Evolutionary conservation across 2,329 filamentous ascomycete species (phyloP), one percentile per base, ranked within the genome.

Genomic region (Trichoderma harzianum): DNA sequence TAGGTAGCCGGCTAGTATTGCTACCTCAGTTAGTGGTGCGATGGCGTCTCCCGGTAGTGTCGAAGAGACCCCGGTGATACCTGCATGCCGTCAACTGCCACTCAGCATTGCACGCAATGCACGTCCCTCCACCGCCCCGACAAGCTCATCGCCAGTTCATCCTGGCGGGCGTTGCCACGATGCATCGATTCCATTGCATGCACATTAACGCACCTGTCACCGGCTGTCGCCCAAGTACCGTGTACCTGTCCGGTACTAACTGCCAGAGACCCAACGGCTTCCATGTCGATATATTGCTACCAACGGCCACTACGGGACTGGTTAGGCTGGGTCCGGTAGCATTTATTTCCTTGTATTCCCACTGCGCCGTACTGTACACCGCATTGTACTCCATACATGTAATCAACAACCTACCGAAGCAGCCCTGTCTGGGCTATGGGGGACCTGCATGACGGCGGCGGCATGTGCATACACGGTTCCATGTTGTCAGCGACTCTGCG

Each of bases 381-480:
- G 47, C 39, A 43, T n/a, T 43, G 39, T 43, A 43, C 39, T 43
- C 39, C 39, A 36, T 53, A 53, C 21, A 53, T 53, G 47, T 24
- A 53, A 24, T 53, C 57, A 34, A 34, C 32, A 67, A 18, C 58
- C 51, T 26, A 58, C 61, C 57, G n/a, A 32, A 60, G 57, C 57
- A 60, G 57, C 57, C 57, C 57, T 60, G 57, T 60, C 57, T 32
- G 30, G 26, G 53, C 51, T 53, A 21, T 66, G 69, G 55, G 66
- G 62, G 69, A 71, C 69, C 69, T 71, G 69, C 69, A 71, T 65
- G 62, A 61, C 51, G 69, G 69, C 60, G 67, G 55, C 28, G 36
- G 30, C 57, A 60, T 60, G 18, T 24, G 24, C 16, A 24, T 51
- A 53, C 39, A 26, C 57, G 39, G 43, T 7, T 36, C 34, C 34